Evolutionary conservation across 805 yeast genomes (phyloP), one percentile per base, ranked within the genome.

Genomic region (Pichia pseudocactophila): DNA sequence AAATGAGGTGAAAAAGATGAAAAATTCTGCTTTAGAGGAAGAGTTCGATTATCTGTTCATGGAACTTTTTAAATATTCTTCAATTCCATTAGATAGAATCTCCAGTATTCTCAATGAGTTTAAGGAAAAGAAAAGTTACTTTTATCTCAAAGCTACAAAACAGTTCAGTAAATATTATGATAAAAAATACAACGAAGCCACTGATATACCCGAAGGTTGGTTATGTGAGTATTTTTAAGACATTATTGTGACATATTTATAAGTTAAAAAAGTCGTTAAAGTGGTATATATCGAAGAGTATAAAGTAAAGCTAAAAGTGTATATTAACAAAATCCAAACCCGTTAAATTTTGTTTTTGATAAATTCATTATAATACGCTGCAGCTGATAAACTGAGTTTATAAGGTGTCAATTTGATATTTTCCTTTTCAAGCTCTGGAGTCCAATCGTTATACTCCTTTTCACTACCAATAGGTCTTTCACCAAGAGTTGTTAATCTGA

Each of bases 401-500:
- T 52, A 49, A n/a, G 48, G 47, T 2, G 52, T 44, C 4, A 41
- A 20, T 22, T 41, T 41, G 8, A 50, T 37, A 16, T 32, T 36
- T 30, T 52, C 47, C 22, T 41, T 39, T 40, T 59, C 60, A 13
- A 42, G 26, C 35, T 58, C 63, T 16, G 57, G 59, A 18, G 55
- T 45, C 65, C 65, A 61, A 27, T 44, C 45, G 6, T 58, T 48
- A 38, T 46, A 58, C 40, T 61, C 64, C 36, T 59, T 56, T 41
- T 58, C 48, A 39, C 52, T 51, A 2, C 52, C 59, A 35, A 59
- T 51, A 2, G 90, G 90, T 55, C 80, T 68, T 58, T 83, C 90
- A 15, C 80, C 89, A 51, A 74, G 73, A 5, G 83, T 79, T n/a
- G 88, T 80, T 43, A 82, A 72, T 61, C 90, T 72, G 54, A 78